A percentile compares a stretch with the other conserved stretches of the same genome.
phyloP scores from a whole-genome alignment of 495 filamentous ascomycete species.

The Parathielavia appendiculata region DNA sequence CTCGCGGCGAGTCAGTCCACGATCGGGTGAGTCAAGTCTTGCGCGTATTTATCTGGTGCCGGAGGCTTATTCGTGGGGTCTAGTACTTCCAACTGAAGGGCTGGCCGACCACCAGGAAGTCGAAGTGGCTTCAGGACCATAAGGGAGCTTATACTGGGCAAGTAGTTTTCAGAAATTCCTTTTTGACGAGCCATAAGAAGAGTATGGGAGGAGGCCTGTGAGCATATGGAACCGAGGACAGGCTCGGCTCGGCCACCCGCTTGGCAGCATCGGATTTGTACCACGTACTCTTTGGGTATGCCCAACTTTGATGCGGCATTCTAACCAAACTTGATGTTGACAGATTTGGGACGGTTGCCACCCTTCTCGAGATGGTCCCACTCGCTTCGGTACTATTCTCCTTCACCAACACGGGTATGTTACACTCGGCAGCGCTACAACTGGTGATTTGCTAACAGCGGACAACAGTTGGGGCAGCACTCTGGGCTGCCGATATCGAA shows the following conservation, averaged over 20 bases:
- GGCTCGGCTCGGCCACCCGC: not conserved
- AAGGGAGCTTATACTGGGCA: constrained; percentile 70
- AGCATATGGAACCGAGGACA: not conserved
- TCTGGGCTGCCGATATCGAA: constrained; percentile 94
- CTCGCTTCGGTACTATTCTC: constrained; percentile 76
- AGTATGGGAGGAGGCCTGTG: not conserved
- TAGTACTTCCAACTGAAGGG: constrained; percentile 87
- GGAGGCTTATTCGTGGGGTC: constrained; percentile 14
- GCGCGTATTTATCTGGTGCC: not conserved
- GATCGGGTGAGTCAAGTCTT: constrained; percentile 26
- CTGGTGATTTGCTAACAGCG: constrained; percentile 21
- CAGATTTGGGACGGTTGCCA: constrained; percentile 74
- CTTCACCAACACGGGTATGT: constrained; percentile 75
- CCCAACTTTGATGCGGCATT: constrained; percentile 8
- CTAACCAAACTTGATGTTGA: constrained; percentile 24
- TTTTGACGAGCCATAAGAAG: not conserved
- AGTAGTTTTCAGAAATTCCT: constrained; percentile 31
- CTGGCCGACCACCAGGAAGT: constrained; percentile 57
- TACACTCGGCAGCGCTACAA: not conserved
- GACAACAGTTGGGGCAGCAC: constrained; percentile 65
- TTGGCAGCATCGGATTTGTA: not conserved
- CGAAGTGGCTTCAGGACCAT: constrained; percentile 60
- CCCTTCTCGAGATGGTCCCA: constrained; percentile 79
- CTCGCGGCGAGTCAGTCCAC: constrained; percentile 33
- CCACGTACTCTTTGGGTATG: constrained; percentile 5